phyloP scores from a whole-genome alignment of 1,139 yeast species.

The Diutina catenulata region DNA sequence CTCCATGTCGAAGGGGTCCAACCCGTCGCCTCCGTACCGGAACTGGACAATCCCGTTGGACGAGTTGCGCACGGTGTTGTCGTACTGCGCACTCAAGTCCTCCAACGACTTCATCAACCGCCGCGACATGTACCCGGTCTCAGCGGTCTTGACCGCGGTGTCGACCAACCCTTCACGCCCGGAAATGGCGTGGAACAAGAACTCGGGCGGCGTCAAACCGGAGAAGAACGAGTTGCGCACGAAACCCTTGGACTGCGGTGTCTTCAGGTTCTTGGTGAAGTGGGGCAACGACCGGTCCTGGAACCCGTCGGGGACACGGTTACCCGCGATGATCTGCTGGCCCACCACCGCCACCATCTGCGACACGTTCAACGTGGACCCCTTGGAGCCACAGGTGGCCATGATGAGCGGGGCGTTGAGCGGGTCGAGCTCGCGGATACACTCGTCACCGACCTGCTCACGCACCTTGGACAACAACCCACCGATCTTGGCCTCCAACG shows the following conservation, averaged over 20 bases:
- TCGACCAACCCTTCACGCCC: slow-evolving; percentile 99
- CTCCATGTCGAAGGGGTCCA: slow-evolving; percentile 98
- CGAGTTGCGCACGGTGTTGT: slow-evolving; percentile 89
- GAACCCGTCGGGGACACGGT: slow-evolving; percentile 99
- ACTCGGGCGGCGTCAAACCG: slow-evolving; percentile 94
- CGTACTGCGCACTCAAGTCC: slow-evolving; percentile 89
- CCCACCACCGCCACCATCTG: slow-evolving; percentile 99
- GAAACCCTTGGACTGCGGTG: slow-evolving; percentile 97
- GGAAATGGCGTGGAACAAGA: slow-evolving; percentile 95
- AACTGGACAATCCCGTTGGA: slow-evolving; percentile 95
- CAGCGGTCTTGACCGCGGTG: slow-evolving; percentile 98
- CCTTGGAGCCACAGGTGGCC: slow-evolving; percentile 99
- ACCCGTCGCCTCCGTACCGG: slow-evolving; percentile 96
- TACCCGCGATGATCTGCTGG: slow-evolving; percentile 96
- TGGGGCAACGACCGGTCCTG: slow-evolving; percentile 98
- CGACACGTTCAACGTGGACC: slow-evolving; percentile 93
- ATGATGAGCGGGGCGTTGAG: slow-evolving; percentile 94
- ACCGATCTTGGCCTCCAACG: slow-evolving; percentile 94
- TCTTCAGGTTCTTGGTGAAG: slow-evolving; percentile 88
- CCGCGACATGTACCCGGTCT: slow-evolving; percentile 98
- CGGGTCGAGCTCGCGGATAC: slow-evolving; percentile 81
- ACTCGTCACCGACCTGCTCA: slow-evolving; percentile 98
- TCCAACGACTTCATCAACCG: slow-evolving; percentile 96
- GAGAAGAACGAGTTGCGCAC: slow-evolving; percentile 91
- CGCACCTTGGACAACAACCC: slow-evolving; percentile 93